Conservation (phyloP, 306 rosid genomes). For the Notholithocarpus densiflorus region DNA sequence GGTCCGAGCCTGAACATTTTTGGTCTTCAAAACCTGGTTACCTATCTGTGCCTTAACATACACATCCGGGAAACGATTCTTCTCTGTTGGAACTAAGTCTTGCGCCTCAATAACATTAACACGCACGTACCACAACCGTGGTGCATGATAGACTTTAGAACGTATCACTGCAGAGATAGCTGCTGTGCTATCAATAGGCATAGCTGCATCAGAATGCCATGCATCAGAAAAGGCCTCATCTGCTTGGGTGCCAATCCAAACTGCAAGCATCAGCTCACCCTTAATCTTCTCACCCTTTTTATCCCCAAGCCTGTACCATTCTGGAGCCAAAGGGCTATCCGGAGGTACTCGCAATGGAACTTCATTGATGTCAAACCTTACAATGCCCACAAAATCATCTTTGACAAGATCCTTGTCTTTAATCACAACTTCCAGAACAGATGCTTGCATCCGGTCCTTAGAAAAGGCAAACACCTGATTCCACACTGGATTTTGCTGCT, state of each 20-base stretch:
- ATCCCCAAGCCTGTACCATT: conserved; percentile 76
- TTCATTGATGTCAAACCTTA: conserved; percentile 79
- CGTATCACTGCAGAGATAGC: conserved; percentile 41
- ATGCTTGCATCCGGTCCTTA: conserved; percentile 83
- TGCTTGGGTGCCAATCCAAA: conserved; percentile 96
- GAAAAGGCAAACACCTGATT: conserved; percentile 84
- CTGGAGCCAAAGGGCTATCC: conserved; percentile 88
- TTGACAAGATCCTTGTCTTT: conserved; percentile 74
- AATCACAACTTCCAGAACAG: conserved; percentile 72
- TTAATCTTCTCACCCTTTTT: conserved; percentile 72
- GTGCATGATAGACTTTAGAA: conserved; percentile 69
- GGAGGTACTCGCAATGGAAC: conserved; percentile 80
- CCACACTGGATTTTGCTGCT: conserved; percentile 78
- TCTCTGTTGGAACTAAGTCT: conserved; percentile 41
- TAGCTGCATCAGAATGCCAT: conserved; percentile 83
- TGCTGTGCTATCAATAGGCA: conserved; percentile 46
- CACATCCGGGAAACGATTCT: conserved; percentile 38
- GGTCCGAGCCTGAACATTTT: conserved; percentile 38
- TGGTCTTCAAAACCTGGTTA: conserved; percentile 46
- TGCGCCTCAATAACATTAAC: conserved; percentile 54
- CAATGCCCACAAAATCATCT: conserved; percentile 85
- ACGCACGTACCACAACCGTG: conserved; percentile 73
- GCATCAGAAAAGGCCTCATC: conserved; percentile 89
- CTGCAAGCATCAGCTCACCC: conserved; percentile 88
- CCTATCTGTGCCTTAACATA: conserved; percentile 47